Conservation (phyloP, 2,329 filamentous ascomycete species). For the Cordyceps militaris region DNA sequence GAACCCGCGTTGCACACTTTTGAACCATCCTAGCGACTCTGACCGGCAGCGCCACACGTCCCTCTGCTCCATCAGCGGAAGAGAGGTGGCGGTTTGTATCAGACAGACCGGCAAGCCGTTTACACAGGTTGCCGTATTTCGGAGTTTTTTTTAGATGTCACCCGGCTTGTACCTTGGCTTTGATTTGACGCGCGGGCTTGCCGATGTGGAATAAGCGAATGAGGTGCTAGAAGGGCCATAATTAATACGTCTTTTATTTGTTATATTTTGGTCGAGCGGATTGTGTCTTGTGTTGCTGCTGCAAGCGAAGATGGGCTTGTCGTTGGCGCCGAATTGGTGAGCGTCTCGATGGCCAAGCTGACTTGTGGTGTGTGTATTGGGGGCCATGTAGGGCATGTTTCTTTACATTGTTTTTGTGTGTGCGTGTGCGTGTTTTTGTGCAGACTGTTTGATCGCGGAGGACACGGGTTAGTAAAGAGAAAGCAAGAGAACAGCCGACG, state of each 20-base stretch:
- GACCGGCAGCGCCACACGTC: background rate
- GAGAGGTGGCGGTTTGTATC: conserved; percentile 5
- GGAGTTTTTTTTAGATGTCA: conserved; percentile 33
- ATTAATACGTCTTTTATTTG: conserved; percentile 14
- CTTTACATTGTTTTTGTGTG: conserved; percentile 5
- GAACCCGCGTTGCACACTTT: conserved; percentile 12
- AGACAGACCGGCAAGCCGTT: conserved; percentile 12
- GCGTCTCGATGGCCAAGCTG: background rate
- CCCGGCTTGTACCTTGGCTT: conserved; percentile 26
- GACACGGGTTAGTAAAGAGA: conserved; percentile 8
- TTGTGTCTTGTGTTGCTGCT: background rate
- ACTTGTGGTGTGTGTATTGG: conserved; percentile 1
- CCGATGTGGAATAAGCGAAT: conserved; percentile 9
- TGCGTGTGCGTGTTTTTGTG: background rate
- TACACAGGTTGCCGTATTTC: conserved; percentile 35
- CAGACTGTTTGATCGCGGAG: conserved; percentile 6
- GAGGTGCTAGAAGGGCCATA: conserved; percentile 13
- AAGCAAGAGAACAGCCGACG: conserved; percentile 2
- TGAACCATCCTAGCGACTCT: conserved; percentile 4
- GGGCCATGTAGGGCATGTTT: conserved; percentile 4
- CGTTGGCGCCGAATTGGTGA: background rate
- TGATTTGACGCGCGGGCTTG: conserved; percentile 10
- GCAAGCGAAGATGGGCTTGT: background rate
- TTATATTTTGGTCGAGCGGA: conserved; percentile 5
- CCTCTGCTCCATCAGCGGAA: conserved; percentile 17